A percentile compares a stretch with the other conserved stretches of the same genome.
These are phyloP conservation scores for Aspergillus affinis DNA, from an alignment of 495 filamentous ascomycete genomes.

Conservation along the genomic window DNA sequence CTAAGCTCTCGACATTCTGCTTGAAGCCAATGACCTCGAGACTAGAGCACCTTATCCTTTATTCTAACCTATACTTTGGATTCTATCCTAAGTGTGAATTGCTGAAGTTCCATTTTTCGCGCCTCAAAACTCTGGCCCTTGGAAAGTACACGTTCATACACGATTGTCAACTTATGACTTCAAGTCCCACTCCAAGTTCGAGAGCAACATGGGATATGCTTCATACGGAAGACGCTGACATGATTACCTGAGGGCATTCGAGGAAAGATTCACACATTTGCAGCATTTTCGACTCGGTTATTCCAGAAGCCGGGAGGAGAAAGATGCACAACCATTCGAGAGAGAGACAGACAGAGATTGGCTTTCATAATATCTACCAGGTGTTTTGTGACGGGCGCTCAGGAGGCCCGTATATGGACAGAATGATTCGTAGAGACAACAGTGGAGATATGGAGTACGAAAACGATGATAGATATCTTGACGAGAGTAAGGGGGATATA, in stretches of 20 bases:
- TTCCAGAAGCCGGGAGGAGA: background rate
- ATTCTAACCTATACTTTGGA: conserved; percentile 22
- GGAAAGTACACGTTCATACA: conserved; percentile 27
- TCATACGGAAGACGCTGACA: conserved; percentile 23
- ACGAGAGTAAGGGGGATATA: background rate
- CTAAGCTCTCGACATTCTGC: conserved; percentile 19
- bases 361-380: conserved; percentile 14
- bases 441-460: background rate
- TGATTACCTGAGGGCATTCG: conserved; percentile 23
- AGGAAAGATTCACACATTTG: conserved; percentile 12
- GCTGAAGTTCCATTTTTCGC: conserved; percentile 20
- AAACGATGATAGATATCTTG: background rate
- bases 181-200: no score
- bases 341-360: conserved; percentile 9
- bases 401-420: no score
- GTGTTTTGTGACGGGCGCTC: conserved; percentile 7
- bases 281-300: conserved; percentile 22
- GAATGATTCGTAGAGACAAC: no score
- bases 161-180: conserved; percentile 28
- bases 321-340: conserved; percentile 10
- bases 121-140: conserved; percentile 23
- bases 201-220: background rate
- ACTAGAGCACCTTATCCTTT: conserved; percentile 27
- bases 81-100: conserved; percentile 24
- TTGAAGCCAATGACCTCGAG: conserved; percentile 21